Conservation (phyloP, 2,329 filamentous ascomycete genomes). For the Gnomoniopsis sp. region DNA sequence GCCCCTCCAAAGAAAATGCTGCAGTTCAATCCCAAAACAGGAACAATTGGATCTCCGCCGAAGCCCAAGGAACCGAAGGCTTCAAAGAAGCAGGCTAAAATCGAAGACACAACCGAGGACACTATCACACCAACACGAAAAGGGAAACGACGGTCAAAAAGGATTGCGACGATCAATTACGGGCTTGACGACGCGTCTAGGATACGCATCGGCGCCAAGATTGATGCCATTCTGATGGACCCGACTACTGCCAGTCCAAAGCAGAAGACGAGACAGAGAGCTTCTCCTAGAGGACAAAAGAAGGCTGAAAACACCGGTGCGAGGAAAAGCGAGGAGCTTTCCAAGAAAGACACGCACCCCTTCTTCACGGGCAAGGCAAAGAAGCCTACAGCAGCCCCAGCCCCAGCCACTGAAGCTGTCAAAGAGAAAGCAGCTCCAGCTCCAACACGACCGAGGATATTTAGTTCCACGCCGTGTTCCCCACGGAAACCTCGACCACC, state of each 20-base stretch:
- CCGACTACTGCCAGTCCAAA: conserved; percentile 13
- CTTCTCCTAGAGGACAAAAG: conserved; percentile 15
- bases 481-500: conserved; percentile 38
- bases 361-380: conserved; percentile 62
- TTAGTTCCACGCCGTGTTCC: conserved; percentile 52
- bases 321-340: conserved; percentile 25
- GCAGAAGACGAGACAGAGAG: conserved; percentile 18
- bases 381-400: conserved; percentile 10
- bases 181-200: conserved; percentile 44
- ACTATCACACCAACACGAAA: conserved; percentile 25
- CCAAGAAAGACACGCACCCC: conserved; percentile 45
- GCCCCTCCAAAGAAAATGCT: conserved; percentile 44
- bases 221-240: conserved; percentile 57
- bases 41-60: conserved; percentile 60
- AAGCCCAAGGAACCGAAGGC: conserved; percentile 42
- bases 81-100: conserved; percentile 15
- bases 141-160: conserved; percentile 34
- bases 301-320: conserved; percentile 28
- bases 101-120: conserved; percentile 12
- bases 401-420: conserved; percentile 17
- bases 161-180: conserved; percentile 58
- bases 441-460: conserved; percentile 34
- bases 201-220: conserved; percentile 51
- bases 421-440: conserved; percentile 25
- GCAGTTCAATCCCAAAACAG: conserved; percentile 56